A percentile compares a stretch with the other conserved stretches of the same genome.
These are phyloP conservation scores for Cryptococcus sp. DNA, from an alignment of 1,284 basidiomycete species.

Conservation along the genomic window DNA sequence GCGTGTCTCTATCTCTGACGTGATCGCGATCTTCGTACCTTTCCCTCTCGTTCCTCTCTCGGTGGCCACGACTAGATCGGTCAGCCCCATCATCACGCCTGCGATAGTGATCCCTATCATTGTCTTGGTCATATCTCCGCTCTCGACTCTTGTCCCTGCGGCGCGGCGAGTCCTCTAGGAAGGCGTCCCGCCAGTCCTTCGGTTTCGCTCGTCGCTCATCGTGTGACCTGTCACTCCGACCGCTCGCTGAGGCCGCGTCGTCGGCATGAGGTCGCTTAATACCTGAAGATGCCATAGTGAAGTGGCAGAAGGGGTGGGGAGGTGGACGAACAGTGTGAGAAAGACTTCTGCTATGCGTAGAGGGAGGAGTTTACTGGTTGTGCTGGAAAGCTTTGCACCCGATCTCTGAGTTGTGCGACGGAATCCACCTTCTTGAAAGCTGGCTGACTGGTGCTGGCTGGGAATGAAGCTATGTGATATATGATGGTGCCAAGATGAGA, in stretches of 20 bases:
- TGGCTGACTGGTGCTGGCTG: too few relatives aligned
- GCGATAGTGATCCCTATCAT: conserved; percentile 21
- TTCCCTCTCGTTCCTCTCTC: conserved; percentile 12
- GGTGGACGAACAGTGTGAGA: conserved; percentile 23
- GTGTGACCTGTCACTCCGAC: conserved; percentile 17
- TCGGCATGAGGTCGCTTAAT: conserved; percentile 33
- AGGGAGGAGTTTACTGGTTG: conserved; percentile 24
- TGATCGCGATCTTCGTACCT: conserved; percentile 13
- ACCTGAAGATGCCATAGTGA: conserved; percentile 32
- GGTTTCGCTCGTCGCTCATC: conserved; percentile 62
- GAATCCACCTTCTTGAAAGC: background rate
- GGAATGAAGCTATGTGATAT: background rate
- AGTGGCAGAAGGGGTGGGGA: conserved; percentile 4
- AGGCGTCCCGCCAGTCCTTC: conserved; percentile 74
- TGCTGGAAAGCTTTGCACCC: background rate
- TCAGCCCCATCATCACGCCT: conserved; percentile 10
- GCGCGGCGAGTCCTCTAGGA: conserved; percentile 52
- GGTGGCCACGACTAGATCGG: conserved; percentile 4
- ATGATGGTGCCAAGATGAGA: background rate
- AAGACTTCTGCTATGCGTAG: conserved; percentile 14
- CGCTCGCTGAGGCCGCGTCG: conserved; percentile 48
- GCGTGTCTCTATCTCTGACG: background rate
- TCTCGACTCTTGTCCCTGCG: conserved; percentile 51
- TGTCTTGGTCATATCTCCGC: conserved; percentile 32
- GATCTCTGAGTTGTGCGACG: background rate